Evolutionary conservation across 805 yeast genomes (phyloP).

Genomic region (Candida anglica): DNA sequence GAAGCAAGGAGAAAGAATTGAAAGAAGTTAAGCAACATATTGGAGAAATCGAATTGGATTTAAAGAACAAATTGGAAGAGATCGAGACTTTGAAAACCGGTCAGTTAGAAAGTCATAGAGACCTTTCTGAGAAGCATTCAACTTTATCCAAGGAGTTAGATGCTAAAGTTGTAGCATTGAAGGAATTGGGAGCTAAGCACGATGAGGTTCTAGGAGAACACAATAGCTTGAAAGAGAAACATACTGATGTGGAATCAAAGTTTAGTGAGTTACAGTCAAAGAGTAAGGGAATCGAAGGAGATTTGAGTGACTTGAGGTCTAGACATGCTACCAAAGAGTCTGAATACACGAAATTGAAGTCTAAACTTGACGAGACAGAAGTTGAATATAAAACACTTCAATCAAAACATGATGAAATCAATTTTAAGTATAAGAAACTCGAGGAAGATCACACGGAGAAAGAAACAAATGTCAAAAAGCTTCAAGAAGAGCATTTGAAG

Average conservation of each 20-base stretch:
- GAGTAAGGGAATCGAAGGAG: too few relatives aligned
- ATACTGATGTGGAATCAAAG: constrained; percentile 3
- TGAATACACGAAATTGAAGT: too few relatives aligned
- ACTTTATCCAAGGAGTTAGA: constrained; percentile 4
- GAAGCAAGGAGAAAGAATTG: constrained; percentile 17
- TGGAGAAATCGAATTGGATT: constrained; percentile 19
- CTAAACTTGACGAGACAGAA: background rate
- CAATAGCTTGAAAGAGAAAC: constrained; percentile 1
- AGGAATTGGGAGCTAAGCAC: constrained; percentile 5
- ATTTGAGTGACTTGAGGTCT: too few relatives aligned
- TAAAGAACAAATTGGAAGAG: constrained; percentile 12
- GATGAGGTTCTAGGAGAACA: background rate
- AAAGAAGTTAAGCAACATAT: constrained; percentile 13
- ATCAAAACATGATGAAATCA: too few relatives aligned
- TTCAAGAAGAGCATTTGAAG: too few relatives aligned
- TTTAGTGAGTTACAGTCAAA: constrained; percentile 2
- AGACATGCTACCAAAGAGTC: too few relatives aligned
- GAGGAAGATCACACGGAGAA: too few relatives aligned
- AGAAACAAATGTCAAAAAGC: too few relatives aligned
- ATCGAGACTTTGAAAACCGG: constrained; percentile 10
- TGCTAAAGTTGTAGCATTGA: constrained; percentile 1
- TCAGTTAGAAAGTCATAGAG: constrained; percentile 21
- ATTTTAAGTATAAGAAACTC: too few relatives aligned
- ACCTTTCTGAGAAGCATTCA: constrained; percentile 40
- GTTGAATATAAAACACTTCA: too few relatives aligned